Evolutionary conservation across 805 yeast species (phyloP), one percentile per base, ranked within the genome.

Genomic region (Lachancea sp.): DNA sequence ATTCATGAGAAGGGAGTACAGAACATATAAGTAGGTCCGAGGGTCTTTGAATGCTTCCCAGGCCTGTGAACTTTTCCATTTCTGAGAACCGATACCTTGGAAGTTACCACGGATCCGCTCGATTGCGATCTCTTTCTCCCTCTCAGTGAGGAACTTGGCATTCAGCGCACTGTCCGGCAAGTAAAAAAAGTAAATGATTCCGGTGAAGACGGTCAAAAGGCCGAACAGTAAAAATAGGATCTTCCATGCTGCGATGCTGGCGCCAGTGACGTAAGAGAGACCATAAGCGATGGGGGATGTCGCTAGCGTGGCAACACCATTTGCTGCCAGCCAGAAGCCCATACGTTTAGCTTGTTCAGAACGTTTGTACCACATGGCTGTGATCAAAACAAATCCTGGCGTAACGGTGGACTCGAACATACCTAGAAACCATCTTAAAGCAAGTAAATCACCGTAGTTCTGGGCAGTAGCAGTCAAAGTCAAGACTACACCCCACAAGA

Each of bases 401-500:
- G 60, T 46, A 18, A 61, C 54, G 0, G 59, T 52, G 3, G 62
- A 59, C 33, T 58, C 63, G 40, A 55, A 46, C 21, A 54, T 38
- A 4, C 61, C 61, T 34, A 57, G 37, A 29, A 56, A 34, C 33
- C 52, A 43, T 34, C 53, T 42, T 36, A 49, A 32, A 3, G 53
- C 53, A 50, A 49, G 47, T 51, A 49, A 47, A 16, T 38, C 40
- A 2, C 41, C 29, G 29, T 45, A 47, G 34, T 43, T 47, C n/a
- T n/a, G n/a, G n/a, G n/a, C n/a, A n/a, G n/a, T n/a, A n/a, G n/a
- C n/a, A n/a, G 25, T 23, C 25, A 74, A 59, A 32, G 72, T 63
- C 29, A 76, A 57, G n/a, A 74, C 58, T 20, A 51, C 52, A 18
- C 84, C 84, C 85, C 86, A 80, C 0, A 71, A 29, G 16, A 75